Conservation (phyloP, 257 asterid species). For the Gentiana straminea region DNA sequence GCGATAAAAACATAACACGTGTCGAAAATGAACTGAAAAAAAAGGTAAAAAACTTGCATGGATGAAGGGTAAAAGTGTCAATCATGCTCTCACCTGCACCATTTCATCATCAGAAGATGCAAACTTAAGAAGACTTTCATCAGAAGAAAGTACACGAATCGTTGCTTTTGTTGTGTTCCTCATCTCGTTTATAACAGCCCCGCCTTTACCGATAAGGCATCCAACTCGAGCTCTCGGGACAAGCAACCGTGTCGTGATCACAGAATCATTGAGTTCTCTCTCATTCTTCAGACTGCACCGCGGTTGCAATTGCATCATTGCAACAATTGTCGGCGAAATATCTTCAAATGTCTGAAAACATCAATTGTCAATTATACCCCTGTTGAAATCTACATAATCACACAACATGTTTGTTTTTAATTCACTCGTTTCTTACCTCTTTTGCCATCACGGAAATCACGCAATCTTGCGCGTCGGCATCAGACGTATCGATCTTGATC, state of each 20-base stretch:
- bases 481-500: slow-evolving; percentile 57
- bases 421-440: slow-evolving; percentile 42
- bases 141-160: slow-evolving; percentile 58
- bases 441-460: slow-evolving; percentile 61
- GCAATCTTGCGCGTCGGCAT: slow-evolving; percentile 73
- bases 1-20: no score
- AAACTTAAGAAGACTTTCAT: slow-evolving; percentile 68
- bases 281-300: slow-evolving; percentile 70
- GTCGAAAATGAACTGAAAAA: no score
- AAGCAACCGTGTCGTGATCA: slow-evolving; percentile 62
- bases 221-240: slow-evolving; percentile 66
- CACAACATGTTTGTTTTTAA: background rate
- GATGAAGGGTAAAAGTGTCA: background rate
- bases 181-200: slow-evolving; percentile 70
- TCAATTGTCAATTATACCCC: background rate
- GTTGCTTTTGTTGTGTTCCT: slow-evolving; percentile 65
- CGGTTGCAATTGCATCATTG: slow-evolving; percentile 65
- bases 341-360: slow-evolving; percentile 54
- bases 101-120: slow-evolving; percentile 78
- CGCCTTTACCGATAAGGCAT: slow-evolving; percentile 90
- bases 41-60: no score
- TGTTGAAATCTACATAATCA: background rate
- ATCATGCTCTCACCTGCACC: slow-evolving; percentile 61
- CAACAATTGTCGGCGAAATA: slow-evolving; percentile 71
- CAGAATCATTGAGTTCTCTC: slow-evolving; percentile 43